Evolutionary conservation across 306 rosid species (phyloP), one percentile per base, ranked within the genome.

Genomic region (Corylus heterophylla): DNA sequence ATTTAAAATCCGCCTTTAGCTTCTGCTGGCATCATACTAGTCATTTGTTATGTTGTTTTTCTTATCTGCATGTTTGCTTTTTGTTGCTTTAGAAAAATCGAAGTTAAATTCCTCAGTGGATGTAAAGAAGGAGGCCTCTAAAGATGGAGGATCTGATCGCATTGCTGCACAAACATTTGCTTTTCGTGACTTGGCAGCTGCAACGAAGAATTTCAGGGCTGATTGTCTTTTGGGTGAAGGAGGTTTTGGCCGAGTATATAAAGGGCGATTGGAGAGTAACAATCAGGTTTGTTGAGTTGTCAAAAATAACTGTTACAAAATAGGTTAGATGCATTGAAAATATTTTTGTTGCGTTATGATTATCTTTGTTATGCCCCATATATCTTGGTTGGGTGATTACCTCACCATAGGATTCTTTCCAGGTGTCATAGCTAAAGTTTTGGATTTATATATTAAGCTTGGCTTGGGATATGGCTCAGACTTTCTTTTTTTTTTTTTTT

Each of bases 201-300:
- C 91, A 59, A 83, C 91, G 8, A 85, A 78, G 69, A 82, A 88
- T 80, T 88, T 88, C 66, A 81, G 89, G 76, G 84, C 91, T n/a
- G 91, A 88, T 75, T 88, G 87, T 78, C 86, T 85, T 68, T 74
- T 88, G 74, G 91, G 91, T 14, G 91, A 88, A 85, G 89, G 91
- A 52, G 91, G 91, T 77, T 88, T 88, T 72, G 91, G 91, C 74
- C 86, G 82, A 78, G 91, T 88, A 67, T 88, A 88, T 78, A 88
- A 83, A 83, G 91, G 91, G 70, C 78, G 85, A 47, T 74, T 88
- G 80, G 91, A 88, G 76, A 85, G 89, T 78, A 78, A 76, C 51
- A 78, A 83, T 78, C 85, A 87, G 91, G 91, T 88, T 59, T 37
- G 49, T 49, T 49, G n/a, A 49, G 39, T 47, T 55, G 35, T 47